These are phyloP conservation scores for Penicillium flavigenum DNA, from an alignment of 495 filamentous ascomycete species.

Conservation along the genomic window DNA sequence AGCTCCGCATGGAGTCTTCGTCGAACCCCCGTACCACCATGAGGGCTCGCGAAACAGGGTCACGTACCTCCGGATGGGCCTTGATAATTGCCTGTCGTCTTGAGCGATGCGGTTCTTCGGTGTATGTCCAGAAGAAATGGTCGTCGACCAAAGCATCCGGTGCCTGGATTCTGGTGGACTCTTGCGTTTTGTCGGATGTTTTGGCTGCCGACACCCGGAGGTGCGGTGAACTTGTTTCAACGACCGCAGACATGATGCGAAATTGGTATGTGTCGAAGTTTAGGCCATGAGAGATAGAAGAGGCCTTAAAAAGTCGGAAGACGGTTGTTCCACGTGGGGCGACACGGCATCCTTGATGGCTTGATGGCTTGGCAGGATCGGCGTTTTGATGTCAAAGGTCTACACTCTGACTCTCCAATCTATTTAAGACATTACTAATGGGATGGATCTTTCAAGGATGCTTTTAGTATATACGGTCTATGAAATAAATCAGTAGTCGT, in stretches of 20 bases:
- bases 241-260: constrained; percentile 33
- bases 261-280: constrained; percentile 18
- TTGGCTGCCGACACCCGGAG: constrained; percentile 41
- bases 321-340: constrained; percentile 43
- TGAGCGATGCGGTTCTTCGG: constrained; percentile 95
- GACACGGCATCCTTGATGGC: constrained; percentile 29
- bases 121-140: constrained; percentile 90
- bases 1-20: constrained; percentile 6
- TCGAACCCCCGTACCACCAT: not conserved
- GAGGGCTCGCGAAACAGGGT: not conserved
- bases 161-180: constrained; percentile 34
- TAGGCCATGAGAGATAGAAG: constrained; percentile 15
- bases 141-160: constrained; percentile 45
- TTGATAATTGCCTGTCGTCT: constrained; percentile 93
- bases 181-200: constrained; percentile 20
- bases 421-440: constrained; percentile 5
- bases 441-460: not conserved
- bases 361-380: constrained; percentile 20
- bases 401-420: not conserved
- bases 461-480: constrained; percentile 15
- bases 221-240: constrained; percentile 39
- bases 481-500: constrained; percentile 66
- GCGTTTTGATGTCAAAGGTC: not conserved
- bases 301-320: constrained; percentile 24
- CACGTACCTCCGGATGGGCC: constrained; percentile 89